Evolutionary conservation across 75 land plant genomes (phyloP).

Genomic region (Sequoiadendron giganteum): DNA sequence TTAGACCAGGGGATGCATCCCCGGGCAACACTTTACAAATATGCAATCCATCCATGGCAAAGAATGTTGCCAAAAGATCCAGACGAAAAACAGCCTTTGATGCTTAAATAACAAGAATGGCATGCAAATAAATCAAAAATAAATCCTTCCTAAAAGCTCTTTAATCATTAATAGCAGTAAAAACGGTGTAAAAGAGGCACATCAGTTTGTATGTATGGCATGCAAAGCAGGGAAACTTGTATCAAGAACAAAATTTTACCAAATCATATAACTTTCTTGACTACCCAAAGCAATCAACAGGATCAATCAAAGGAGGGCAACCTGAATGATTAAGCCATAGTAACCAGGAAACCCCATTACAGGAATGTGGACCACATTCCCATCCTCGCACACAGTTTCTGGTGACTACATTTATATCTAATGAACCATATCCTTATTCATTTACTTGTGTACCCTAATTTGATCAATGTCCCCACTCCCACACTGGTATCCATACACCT

Average conservation of each 20-base stretch:
- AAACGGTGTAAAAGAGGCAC: background rate
- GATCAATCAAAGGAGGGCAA: background rate
- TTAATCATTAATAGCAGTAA: background rate
- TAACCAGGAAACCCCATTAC: too few species aligned
- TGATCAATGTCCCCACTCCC: too few species aligned
- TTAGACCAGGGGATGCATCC: too few species aligned
- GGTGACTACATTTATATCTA: too few species aligned
- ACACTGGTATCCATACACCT: too few species aligned
- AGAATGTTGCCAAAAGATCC: background rate
- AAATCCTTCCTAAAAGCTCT: background rate
- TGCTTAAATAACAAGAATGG: background rate
- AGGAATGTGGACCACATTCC: too few species aligned
- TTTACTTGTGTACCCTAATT: too few species aligned
- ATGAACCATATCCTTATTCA: too few species aligned
- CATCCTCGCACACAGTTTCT: too few species aligned
- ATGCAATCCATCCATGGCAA: background rate
- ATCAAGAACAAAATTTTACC: background rate
- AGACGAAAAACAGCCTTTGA: background rate
- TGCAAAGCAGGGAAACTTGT: background rate
- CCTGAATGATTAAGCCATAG: background rate
- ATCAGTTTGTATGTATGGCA: background rate
- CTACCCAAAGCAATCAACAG: background rate
- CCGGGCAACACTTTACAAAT: background rate
- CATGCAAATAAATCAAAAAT: background rate
- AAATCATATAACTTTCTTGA: background rate